Conservation (phyloP, 441 rosid species). For the Eruca vesicaria region DNA sequence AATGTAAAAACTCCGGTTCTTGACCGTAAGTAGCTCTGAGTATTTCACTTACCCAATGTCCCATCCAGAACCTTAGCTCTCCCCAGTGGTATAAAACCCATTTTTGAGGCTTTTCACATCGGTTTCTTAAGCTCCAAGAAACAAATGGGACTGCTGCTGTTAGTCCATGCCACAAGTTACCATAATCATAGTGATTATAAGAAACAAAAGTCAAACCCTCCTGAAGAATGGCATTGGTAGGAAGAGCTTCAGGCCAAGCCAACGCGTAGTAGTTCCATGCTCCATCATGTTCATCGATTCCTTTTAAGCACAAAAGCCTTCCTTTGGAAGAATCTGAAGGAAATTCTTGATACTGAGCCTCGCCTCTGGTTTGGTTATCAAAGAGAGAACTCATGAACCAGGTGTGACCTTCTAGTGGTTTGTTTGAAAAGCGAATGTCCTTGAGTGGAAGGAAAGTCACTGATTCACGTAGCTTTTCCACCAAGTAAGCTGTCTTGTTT, state of each 20-base stretch:
- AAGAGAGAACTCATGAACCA: constrained; percentile 83
- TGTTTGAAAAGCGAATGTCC: constrained; percentile 51
- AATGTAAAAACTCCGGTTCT: constrained; percentile 30
- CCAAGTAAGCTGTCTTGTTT: constrained; percentile 20
- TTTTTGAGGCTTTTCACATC: constrained; percentile 45
- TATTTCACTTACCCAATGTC: constrained; percentile 45
- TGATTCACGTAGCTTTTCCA: constrained; percentile 53
- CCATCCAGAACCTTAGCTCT: constrained; percentile 54
- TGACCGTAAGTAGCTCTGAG: constrained; percentile 47
- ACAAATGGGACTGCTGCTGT: constrained; percentile 56
- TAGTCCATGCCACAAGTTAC: constrained; percentile 73
- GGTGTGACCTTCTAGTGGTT: constrained; percentile 58
- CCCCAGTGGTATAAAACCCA: constrained; percentile 75
- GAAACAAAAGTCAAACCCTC: constrained; percentile 66
- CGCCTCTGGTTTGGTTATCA: constrained; percentile 56
- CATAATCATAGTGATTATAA: constrained; percentile 58
- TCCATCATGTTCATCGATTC: constrained; percentile 60
- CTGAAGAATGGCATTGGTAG: constrained; percentile 43
- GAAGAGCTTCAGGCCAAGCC: constrained; percentile 63
- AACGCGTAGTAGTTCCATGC: constrained; percentile 67
- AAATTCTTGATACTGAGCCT: constrained; percentile 63
- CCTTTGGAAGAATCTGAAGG: constrained; percentile 55
- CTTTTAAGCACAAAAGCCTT: constrained; percentile 61
- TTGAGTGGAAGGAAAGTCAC: constrained; percentile 73
- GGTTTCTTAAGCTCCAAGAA: constrained; percentile 60